Conservation (phyloP, 805 yeast genomes). For the Barnettozyma populi region DNA sequence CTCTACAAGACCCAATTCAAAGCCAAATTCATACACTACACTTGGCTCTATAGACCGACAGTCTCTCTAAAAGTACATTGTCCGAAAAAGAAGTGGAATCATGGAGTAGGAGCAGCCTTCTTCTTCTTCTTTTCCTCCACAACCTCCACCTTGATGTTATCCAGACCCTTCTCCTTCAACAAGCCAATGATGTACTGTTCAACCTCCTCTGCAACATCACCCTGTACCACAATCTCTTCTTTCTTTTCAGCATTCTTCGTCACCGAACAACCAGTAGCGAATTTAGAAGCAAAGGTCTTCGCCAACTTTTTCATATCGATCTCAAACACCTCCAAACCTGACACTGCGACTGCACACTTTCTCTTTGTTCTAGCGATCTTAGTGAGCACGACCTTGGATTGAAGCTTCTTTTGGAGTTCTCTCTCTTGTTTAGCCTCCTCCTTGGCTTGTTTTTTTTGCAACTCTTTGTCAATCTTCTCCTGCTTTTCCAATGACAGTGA, state of each 20-base stretch:
- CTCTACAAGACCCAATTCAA: no score
- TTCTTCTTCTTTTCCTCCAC: conserved; percentile 77
- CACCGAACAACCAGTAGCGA: conserved; percentile 94
- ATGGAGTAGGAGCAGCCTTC: conserved; percentile 29
- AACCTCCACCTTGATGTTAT: conserved; percentile 84
- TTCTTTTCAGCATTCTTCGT: conserved; percentile 86
- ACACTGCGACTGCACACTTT: conserved; percentile 79
- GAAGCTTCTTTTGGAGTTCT: conserved; percentile 69
- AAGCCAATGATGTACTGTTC: conserved; percentile 67
- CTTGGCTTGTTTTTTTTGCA: conserved; percentile 79
- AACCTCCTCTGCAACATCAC: conserved; percentile 91
- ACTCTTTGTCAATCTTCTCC: conserved; percentile 73
- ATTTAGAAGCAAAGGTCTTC: conserved; percentile 86
- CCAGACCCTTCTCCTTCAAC: conserved; percentile 75
- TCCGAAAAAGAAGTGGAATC: neutral
- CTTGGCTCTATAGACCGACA: neutral
- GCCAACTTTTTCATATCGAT: conserved; percentile 87
- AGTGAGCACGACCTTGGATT: conserved; percentile 78
- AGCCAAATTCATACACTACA: no score
- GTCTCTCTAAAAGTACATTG: neutral
- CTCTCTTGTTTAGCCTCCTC: conserved; percentile 83
- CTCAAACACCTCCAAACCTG: conserved; percentile 84
- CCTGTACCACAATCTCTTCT: conserved; percentile 89
- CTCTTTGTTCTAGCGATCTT: conserved; percentile 87
- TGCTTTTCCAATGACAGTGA: conserved; percentile 71